Base-by-base conservation (phyloP, 805 yeast species). In the Candida silvatica region DNA sequence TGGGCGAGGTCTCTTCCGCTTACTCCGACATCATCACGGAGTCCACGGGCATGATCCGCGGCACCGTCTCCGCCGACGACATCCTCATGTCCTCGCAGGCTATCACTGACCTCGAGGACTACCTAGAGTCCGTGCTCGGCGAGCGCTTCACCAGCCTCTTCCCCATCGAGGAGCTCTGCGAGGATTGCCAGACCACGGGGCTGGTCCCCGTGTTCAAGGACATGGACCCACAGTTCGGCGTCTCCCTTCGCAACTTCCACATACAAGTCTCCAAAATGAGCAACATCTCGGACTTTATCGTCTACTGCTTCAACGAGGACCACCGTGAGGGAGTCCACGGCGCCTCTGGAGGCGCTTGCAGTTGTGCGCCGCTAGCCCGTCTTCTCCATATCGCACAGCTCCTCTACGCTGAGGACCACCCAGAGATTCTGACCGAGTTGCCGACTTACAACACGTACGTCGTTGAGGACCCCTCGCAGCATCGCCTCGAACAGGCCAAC, bases 251-350 rank as follows among this genome's bases (percentile, higher is more conserved):
- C 42, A 84, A 88, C 51, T 88, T 87, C 56, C 86, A 83, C 50
- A 74, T 82, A 37, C 97, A 90, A 58, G 81, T 77, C 15, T 70
- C 86, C n/a, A 87, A 86, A 51, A 62, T 80, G 40, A 81, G 92
- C 23, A 64, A 74, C 19, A 64, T 86, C 7, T 69, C 92, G 0
- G 94, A 84, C 49, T 71, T 86, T 34, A 61, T 85, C 5, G 73
- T 88, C n/a, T 90, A 87, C 53, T 72, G 86, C 42, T 66, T 76
- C 41, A 64, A 70, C 40, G 56, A 58, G 3, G 59, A 57, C 33
- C 67, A 64, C 44, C 50, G 44, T n/a, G 40, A 30, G 8, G 47
- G 50, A 23, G 32, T 48, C 29, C 26, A 25, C 16, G 36, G 37
- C 12, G 29, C 42, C 23, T 34, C 40, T 29, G 37, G 37, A 40